Evolutionary conservation across 441 rosid genomes (phyloP), one percentile per base, ranked within the genome.

Genomic region (Omphalea diandra): DNA sequence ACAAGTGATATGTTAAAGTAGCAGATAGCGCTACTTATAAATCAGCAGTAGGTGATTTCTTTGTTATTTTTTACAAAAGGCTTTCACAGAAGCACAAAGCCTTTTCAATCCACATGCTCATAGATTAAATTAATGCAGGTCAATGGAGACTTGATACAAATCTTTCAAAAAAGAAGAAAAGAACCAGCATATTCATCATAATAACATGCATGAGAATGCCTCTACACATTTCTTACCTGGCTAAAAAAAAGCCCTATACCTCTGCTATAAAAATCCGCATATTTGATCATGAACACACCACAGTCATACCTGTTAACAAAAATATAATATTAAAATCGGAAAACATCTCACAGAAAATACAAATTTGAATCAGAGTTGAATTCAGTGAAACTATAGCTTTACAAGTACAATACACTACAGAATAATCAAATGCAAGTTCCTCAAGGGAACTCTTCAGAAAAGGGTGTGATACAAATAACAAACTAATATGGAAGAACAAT

Each of bases 251-350:
- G 93, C 29, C 62, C 79, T 10, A 89, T 66, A 32, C 88, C 95
- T 84, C 97, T 80, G 85, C 96, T 83, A 68, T 82, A 90, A 65
- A 90, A 92, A 79, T 95, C 98, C 0, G 87, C 85, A 77, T 90
- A 94, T 73, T 94, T 92, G 75, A 92, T 84, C 99, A 94, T 92
- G 82, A 94, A 94, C 83, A 92, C 79, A 38, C 97, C 97, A 43
- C 99, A 92, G 70, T 95, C 99, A 71, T 76, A 95, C 84, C 99
- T 95, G 85, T 9, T 72, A 29, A 76, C 4, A 76, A 55, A n/a
- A 76, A 73, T 4, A 35, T 11, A 24, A 62, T 18, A 59, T 35
- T 20, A 26, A 64, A n/a, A 29, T 38, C n/a, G 47, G 59, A 46
- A 47, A 41, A 56, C 4, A 12, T 20, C 0, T 24, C n/a, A n/a